Conservation (phyloP, 2,329 filamentous ascomycete species). For the Thielaviopsis punctulata region DNA sequence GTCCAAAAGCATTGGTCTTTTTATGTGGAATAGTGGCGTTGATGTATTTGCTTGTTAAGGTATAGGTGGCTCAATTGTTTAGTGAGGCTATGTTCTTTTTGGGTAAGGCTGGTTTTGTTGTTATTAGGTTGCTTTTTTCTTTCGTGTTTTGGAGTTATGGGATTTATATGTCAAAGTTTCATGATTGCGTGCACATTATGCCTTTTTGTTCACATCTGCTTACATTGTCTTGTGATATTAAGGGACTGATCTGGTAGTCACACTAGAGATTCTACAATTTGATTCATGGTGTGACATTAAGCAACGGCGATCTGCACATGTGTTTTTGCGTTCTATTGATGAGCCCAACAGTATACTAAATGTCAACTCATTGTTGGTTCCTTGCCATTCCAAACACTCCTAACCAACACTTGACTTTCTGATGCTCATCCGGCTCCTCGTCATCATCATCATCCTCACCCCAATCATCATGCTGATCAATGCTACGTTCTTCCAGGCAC, state of each 20-base stretch:
- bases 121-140: background rate
- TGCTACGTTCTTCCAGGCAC: constrained; percentile 41
- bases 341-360: too few species aligned
- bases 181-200: background rate
- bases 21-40: background rate
- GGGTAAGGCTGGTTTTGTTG: background rate
- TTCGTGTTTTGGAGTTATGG: background rate
- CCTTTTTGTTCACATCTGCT: constrained; percentile 1
- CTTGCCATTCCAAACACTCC: constrained; percentile 32
- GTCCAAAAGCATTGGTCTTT: too few species aligned
- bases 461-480: constrained; percentile 62
- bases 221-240: background rate
- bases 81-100: too few species aligned
- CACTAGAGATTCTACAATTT: background rate
- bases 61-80: background rate
- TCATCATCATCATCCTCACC: constrained; percentile 31
- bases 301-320: too few species aligned
- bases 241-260: background rate
- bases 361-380: background rate
- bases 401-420: constrained; percentile 49
- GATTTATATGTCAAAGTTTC: background rate
- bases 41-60: background rate
- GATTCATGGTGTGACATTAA: background rate
- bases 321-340: too few species aligned
- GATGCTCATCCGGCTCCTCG: constrained; percentile 12